A percentile compares a stretch with the other conserved stretches of the same genome.
Evolutionary conservation across 2,329 filamentous ascomycete genomes (phyloP).

Genomic region (Magnaporthales sp.): DNA sequence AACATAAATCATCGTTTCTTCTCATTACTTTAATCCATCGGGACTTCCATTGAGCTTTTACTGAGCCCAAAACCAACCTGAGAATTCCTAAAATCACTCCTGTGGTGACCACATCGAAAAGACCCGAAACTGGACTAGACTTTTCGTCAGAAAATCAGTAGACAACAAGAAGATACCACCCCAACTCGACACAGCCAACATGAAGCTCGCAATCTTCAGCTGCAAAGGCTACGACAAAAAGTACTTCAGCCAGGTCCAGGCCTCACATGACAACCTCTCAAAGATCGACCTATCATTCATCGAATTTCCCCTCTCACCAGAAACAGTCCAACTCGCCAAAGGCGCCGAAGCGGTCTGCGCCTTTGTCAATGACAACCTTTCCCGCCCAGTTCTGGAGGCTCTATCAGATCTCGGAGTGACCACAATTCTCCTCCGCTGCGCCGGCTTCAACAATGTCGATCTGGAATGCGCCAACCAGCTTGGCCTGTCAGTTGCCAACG

Average conservation of each 20-base stretch:
- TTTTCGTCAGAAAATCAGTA: not conserved
- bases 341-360: slow-evolving; percentile 52
- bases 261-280: not conserved
- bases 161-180: not conserved
- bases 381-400: slow-evolving; percentile 38
- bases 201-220: slow-evolving; percentile 57
- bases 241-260: slow-evolving; percentile 36
- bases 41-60: not conserved
- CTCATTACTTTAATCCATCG: not conserved
- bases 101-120: not conserved
- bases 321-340: slow-evolving; percentile 46
- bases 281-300: slow-evolving; percentile 45
- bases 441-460: slow-evolving; percentile 61
- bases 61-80: not conserved
- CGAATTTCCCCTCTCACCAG: slow-evolving; percentile 43
- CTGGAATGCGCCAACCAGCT: slow-evolving; percentile 43
- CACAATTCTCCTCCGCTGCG: slow-evolving; percentile 56
- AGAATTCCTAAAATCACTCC: not conserved
- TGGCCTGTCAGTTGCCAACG: slow-evolving; percentile 54
- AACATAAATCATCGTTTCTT: not conserved
- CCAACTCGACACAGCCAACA: slow-evolving; percentile 17
- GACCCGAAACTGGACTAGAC: not conserved
- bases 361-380: slow-evolving; percentile 58
- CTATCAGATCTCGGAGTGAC: slow-evolving; percentile 42
- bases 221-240: slow-evolving; percentile 54